Percentiles rank a stretch among this genome's conserved stretches.
Evolutionary conservation across 2,329 filamentous ascomycete species (phyloP).

Genomic region (Aspergillus costaricaensis): DNA sequence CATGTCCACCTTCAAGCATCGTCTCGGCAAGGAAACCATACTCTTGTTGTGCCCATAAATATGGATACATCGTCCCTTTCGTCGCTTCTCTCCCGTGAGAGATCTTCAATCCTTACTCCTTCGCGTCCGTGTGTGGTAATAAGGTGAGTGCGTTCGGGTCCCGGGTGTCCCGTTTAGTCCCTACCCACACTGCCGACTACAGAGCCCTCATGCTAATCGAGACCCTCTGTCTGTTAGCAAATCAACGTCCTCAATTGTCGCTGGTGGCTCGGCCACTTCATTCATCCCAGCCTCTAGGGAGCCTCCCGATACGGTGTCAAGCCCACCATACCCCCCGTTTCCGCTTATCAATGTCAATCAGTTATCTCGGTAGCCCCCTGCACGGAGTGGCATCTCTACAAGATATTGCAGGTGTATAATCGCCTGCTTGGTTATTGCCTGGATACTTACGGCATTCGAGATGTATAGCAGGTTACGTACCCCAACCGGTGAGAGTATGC

Average conservation of each 20-base stretch:
- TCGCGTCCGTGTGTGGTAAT: not conserved
- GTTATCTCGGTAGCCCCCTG: not conserved
- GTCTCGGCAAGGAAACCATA: not conserved
- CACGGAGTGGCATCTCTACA: not conserved
- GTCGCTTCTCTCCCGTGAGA: not conserved
- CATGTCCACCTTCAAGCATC: not conserved
- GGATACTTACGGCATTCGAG: not conserved
- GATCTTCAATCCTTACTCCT: not conserved
- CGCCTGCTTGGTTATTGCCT: not conserved
- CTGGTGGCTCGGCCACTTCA: not conserved
- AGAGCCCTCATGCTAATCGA: not conserved
- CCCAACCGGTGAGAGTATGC: not conserved
- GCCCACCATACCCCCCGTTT: not conserved
- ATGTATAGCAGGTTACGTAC: not conserved
- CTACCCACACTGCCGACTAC: slow-evolving; percentile 1
- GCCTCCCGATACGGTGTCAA: not conserved
- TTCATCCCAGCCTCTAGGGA: not conserved
- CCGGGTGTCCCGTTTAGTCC: not conserved
- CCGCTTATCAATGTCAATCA: not conserved
- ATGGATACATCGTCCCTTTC: not conserved
- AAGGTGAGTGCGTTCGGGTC: not conserved
- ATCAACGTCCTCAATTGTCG: not conserved
- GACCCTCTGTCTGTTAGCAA: not conserved
- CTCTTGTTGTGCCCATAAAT: not conserved
- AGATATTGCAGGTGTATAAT: not conserved